Evolutionary conservation across 2,329 filamentous ascomycete species (phyloP).

Genomic region (Trichophyton schoenleinii): DNA sequence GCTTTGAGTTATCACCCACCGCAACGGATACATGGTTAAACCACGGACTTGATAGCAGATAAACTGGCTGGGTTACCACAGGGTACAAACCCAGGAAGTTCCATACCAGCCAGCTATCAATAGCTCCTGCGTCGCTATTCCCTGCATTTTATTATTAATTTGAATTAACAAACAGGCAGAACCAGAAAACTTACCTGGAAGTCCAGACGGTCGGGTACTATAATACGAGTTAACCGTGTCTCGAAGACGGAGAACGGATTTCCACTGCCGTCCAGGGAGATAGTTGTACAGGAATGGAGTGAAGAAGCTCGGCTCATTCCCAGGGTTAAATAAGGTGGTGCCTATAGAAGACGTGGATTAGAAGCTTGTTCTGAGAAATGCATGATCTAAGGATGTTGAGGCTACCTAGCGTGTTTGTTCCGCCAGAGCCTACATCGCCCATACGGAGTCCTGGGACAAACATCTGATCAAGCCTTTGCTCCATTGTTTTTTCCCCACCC

Average conservation of each 20-base stretch:
- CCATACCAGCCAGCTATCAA: slow-evolving; percentile 42
- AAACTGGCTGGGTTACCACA: slow-evolving; percentile 37
- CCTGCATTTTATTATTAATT: slow-evolving; percentile 15
- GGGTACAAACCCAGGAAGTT: slow-evolving; percentile 40
- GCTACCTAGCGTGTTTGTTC: slow-evolving; percentile 36
- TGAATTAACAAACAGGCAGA: neutral
- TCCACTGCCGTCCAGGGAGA: slow-evolving; percentile 47
- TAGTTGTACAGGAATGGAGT: slow-evolving; percentile 60
- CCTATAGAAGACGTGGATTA: neutral
- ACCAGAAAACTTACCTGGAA: slow-evolving; percentile 18
- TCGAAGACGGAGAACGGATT: slow-evolving; percentile 45
- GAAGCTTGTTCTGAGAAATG: slow-evolving; percentile 7
- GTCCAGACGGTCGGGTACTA: slow-evolving; percentile 27
- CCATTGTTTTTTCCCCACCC: slow-evolving; percentile 42
- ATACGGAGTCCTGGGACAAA: neutral
- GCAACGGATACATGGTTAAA: slow-evolving; percentile 30
- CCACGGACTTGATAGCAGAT: slow-evolving; percentile 36
- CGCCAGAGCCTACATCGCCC: slow-evolving; percentile 7
- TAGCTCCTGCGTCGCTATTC: slow-evolving; percentile 36
- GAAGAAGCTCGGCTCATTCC: slow-evolving; percentile 55
- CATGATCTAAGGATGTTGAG: slow-evolving; percentile 36
- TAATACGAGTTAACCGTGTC: slow-evolving; percentile 33
- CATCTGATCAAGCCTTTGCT: slow-evolving; percentile 47
- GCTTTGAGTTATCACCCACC: slow-evolving; percentile 19
- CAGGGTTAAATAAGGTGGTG: slow-evolving; percentile 21